Evolutionary conservation across 2,329 filamentous ascomycete species (phyloP).

Genomic region (Mycosphaerella sp.): DNA sequence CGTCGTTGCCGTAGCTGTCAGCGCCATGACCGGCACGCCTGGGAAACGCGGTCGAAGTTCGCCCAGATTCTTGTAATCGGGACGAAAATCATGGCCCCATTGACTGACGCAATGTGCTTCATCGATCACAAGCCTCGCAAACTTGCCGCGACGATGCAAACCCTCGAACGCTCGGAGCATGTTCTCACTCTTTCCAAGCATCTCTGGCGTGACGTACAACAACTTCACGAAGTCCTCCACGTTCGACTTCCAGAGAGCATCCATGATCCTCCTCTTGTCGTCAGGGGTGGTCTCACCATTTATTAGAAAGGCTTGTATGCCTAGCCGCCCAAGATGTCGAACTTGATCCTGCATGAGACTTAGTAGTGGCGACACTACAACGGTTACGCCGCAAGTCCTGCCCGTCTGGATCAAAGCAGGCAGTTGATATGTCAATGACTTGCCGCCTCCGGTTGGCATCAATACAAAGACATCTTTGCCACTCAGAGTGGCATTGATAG

Average conservation of each 20-base stretch:
- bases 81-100: constrained; percentile 97
- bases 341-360: constrained; percentile 99
- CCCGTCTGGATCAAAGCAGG: constrained; percentile 79
- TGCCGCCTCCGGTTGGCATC: constrained; percentile 97
- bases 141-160: constrained; percentile 63
- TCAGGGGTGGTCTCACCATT: constrained; percentile 66
- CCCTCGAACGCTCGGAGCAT: constrained; percentile 61
- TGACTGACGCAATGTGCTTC: constrained; percentile 99
- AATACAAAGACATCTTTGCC: constrained; percentile 90
- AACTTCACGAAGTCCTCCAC: constrained; percentile 76
- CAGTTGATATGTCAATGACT: constrained; percentile 93
- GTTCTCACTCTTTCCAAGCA: constrained; percentile 73
- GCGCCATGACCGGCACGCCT: constrained; percentile 81
- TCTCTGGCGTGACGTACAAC: constrained; percentile 93
- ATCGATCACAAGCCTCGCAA: constrained; percentile 91
- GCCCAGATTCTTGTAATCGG: constrained; percentile 86
- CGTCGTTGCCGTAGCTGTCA: constrained; percentile 90
- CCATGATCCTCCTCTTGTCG: constrained; percentile 61
- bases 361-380: constrained; percentile 90
- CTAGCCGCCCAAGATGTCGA: constrained; percentile 65
- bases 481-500: constrained; percentile 84
- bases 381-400: constrained; percentile 75
- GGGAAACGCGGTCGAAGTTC: constrained; percentile 65
- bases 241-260: constrained; percentile 53
- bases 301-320: constrained; percentile 73